These are phyloP conservation scores for Tuctoria greenei DNA, from an alignment of 176 grass and related monocot genomes.

Conservation along the genomic window DNA sequence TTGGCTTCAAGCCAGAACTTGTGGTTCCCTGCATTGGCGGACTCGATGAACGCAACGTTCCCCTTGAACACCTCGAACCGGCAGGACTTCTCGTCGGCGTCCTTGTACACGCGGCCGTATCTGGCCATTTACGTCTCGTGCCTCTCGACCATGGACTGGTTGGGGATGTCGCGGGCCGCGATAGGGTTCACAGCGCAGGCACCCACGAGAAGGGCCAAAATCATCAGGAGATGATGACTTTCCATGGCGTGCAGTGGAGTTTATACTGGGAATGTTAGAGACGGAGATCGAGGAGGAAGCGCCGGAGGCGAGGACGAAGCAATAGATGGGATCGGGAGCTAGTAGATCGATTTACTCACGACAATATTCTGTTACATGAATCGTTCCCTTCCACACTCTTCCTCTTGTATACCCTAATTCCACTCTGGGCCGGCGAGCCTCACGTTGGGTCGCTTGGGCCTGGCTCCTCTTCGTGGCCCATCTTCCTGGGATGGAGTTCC, in stretches of 20 bases:
- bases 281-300: too few species aligned
- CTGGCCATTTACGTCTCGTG: slow-evolving; percentile 31
- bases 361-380: too few species aligned
- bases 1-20: slow-evolving; percentile 34
- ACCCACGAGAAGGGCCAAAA: neutral
- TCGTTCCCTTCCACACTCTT: too few species aligned
- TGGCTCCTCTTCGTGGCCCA: too few species aligned
- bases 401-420: too few species aligned
- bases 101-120: slow-evolving; percentile 6
- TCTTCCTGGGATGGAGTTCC: too few species aligned
- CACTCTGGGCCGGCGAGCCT: too few species aligned
- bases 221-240: neutral
- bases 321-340: too few species aligned
- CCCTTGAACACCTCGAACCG: slow-evolving; percentile 17
- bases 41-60: slow-evolving; percentile 36
- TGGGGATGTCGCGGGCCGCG: neutral
- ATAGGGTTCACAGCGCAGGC: neutral
- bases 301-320: too few species aligned
- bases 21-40: neutral
- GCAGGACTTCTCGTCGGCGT: neutral
- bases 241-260: neutral
- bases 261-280: too few species aligned
- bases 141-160: slow-evolving; percentile 14
- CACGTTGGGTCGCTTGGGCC: too few species aligned
- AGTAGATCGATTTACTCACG: too few species aligned